A percentile compares a stretch with the other conserved stretches of the same genome.
Conservation (phyloP, 2,329 filamentous ascomycete genomes). For the Verticillium longisporum region DNA sequence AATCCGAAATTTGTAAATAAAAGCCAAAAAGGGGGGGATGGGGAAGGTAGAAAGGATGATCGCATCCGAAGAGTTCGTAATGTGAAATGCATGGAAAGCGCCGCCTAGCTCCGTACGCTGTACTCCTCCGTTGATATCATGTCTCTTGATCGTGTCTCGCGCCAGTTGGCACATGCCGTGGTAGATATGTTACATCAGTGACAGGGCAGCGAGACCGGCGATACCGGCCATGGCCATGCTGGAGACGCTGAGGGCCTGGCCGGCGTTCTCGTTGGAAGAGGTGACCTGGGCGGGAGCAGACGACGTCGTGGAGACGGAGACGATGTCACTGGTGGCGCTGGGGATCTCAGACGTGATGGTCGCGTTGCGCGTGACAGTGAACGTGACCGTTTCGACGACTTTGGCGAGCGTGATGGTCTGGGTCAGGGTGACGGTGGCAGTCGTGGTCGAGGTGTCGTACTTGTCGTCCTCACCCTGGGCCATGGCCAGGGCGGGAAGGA, state of each 20-base stretch:
- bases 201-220: constrained; percentile 41
- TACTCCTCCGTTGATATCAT: constrained; percentile 1
- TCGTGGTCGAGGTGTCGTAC: constrained; percentile 29
- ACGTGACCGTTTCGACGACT: constrained; percentile 31
- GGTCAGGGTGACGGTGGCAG: constrained; percentile 42
- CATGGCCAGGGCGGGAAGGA: constrained; percentile 47
- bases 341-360: constrained; percentile 17
- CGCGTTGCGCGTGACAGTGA: constrained; percentile 23
- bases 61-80: constrained; percentile 8
- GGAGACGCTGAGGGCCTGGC: constrained; percentile 33
- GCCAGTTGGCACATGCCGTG: neutral
- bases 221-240: constrained; percentile 41
- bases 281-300: neutral
- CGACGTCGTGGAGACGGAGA: constrained; percentile 23
- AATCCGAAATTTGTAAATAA: neutral
- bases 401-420: constrained; percentile 45
- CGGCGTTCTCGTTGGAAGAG: constrained; percentile 26
- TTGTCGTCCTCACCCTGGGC: constrained; percentile 25
- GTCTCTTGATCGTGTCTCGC: neutral
- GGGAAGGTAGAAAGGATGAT: constrained; percentile 6
- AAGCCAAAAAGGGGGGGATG: constrained; percentile 3
- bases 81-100: neutral
- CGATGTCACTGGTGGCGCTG: constrained; percentile 15
- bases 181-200: constrained; percentile 37
- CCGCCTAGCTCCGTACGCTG: neutral